phyloP scores from a whole-genome alignment of 768 basidiomycete species.

The Xanthoconium stramineum region DNA sequence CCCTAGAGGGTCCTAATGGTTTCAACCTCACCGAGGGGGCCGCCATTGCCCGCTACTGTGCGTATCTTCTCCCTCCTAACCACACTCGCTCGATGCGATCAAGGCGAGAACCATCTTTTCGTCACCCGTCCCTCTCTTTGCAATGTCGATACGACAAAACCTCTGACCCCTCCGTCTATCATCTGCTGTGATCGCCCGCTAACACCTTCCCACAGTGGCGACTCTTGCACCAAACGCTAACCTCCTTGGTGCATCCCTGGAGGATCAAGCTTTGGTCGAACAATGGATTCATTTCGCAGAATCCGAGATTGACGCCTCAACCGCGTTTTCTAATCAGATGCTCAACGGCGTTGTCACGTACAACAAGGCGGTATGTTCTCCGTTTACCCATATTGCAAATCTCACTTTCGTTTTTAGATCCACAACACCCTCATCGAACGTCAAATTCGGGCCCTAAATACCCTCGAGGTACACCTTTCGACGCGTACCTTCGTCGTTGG shows the following conservation, averaged over 20 bases:
- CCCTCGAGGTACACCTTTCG: constrained; percentile 71
- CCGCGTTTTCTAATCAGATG: constrained; percentile 40
- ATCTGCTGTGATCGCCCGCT: constrained; percentile 14
- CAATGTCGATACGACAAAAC: constrained; percentile 45
- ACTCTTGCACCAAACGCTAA: constrained; percentile 70
- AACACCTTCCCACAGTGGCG: constrained; percentile 54
- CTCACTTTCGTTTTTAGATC: constrained; percentile 37
- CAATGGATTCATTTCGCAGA: constrained; percentile 84
- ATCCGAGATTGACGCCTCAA: constrained; percentile 49
- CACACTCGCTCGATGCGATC: constrained; percentile 13
- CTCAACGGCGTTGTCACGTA: constrained; percentile 60
- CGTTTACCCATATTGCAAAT: neutral
- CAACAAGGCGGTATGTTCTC: constrained; percentile 71
- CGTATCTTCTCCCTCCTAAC: constrained; percentile 37
- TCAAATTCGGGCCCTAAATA: constrained; percentile 54
- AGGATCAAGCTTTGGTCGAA: constrained; percentile 74
- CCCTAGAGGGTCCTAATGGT: constrained; percentile 72
- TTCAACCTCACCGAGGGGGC: constrained; percentile 73
- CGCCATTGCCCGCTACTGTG: constrained; percentile 87
- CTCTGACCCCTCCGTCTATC: constrained; percentile 8
- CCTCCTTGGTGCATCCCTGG: constrained; percentile 61
- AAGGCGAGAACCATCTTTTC: constrained; percentile 31
- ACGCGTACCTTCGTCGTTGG: constrained; percentile 87
- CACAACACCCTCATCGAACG: constrained; percentile 56
- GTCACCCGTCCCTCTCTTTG: constrained; percentile 71